Conservation (phyloP, 805 yeast genomes). For the Tetrapisispora namnaoensis region DNA sequence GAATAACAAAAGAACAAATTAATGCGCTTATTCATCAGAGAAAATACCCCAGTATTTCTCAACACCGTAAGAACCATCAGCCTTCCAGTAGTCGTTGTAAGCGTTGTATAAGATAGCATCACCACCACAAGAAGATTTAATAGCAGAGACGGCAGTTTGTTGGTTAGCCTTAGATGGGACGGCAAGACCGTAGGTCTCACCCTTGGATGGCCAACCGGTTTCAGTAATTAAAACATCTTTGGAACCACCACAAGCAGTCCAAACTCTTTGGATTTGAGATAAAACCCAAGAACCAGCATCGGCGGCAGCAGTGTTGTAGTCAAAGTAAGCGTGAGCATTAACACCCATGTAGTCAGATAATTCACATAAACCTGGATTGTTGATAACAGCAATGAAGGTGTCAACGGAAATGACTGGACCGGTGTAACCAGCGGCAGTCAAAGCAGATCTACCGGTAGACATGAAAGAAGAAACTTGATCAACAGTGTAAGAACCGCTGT, state of each 20-base stretch:
- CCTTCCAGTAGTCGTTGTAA: conserved; percentile 82
- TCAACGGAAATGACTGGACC: conserved; percentile 94
- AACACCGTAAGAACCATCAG: conserved; percentile 56
- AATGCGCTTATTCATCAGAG: conserved; percentile 4
- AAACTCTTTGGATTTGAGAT: conserved; percentile 83
- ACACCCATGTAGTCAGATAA: conserved; percentile 88
- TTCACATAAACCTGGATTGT: conserved; percentile 89
- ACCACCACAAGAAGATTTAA: conserved; percentile 54
- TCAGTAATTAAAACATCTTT: conserved; percentile 77
- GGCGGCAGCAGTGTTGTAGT: conserved; percentile 65
- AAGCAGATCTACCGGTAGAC: conserved; percentile 57
- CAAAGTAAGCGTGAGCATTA: conserved; percentile 97
- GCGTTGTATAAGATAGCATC: conserved; percentile 72
- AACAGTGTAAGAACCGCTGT: conserved; percentile 69
- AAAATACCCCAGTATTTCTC: conserved; percentile 86
- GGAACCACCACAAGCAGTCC: conserved; percentile 66
- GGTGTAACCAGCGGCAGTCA: conserved; percentile 71
- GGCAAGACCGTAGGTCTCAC: conserved; percentile 71
- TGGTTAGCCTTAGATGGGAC: conserved; percentile 75
- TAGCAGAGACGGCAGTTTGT: conserved; percentile 57
- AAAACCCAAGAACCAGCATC: conserved; percentile 88
- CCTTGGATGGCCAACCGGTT: conserved; percentile 96
- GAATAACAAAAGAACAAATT: neutral
- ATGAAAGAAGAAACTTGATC: conserved; percentile 60
- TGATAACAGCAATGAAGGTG: conserved; percentile 88